Evolutionary conservation across 179 eudicot genomes (phyloP), one percentile per base, ranked within the genome.

Genomic region (Pouteria campechiana): DNA sequence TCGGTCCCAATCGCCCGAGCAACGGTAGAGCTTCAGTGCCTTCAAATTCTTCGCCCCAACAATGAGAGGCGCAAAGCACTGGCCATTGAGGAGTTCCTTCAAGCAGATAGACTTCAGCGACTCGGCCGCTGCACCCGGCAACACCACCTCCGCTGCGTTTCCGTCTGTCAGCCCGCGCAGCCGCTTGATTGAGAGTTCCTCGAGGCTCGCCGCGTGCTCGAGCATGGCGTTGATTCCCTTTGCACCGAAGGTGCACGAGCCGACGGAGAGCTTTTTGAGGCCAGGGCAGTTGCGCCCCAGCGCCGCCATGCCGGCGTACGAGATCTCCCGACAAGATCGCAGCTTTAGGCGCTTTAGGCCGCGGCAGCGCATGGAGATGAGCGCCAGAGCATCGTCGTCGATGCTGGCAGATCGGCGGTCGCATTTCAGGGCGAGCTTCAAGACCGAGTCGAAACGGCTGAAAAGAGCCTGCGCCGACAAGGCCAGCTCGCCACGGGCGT

Each of bases 1-100:
- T 54, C 55, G 73, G 60, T 85, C 95, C 95, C 95, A 85, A 59
- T 81, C 95, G 2, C 93, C 95, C 25, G 78, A 66, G 58, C 93
- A 82, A 44, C 92, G 42, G 24, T 75, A 68, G 63, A 85, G 52
- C 42, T 78, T 82, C 60, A 85, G 39, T 0, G 76, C 57, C 37
- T 41, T 66, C 35, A 85, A 57, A 53, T 76, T 82, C 58, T 81
- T 78, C 0, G 85, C 50, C 15, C 85, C 85, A 3, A 69, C 58
- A 41, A 85, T 73, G 27, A 85, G 43, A 0, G 93, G 85, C 5
- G 74, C 85, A 32, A 85, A 82, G 25, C 87, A 45, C 52, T 82
- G 95, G 11, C 88, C 93, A 30, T 78, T 76, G 43, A 68, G 76
- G 1, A 85, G 64, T 61, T 81, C 93, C 52, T 82, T 85, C 33